These are phyloP conservation scores for Corrigiola litoralis DNA, from an alignment of 179 eudicot genomes.

Conservation along the genomic window DNA sequence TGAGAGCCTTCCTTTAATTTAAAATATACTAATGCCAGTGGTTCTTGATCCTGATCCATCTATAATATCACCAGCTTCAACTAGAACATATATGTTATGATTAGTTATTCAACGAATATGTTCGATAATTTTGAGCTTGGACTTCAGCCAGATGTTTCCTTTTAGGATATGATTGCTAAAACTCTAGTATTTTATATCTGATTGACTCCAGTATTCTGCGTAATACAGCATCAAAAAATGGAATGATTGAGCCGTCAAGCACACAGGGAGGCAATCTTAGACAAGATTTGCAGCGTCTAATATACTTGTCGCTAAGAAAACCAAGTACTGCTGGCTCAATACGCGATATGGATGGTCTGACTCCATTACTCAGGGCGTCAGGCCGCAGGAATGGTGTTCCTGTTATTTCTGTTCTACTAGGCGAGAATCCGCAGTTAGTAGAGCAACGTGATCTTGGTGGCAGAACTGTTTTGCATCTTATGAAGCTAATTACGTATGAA, in stretches of 20 bases:
- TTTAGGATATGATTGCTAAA: not conserved
- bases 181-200: no score
- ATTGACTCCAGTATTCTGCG: no score
- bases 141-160: not conserved
- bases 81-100: no score
- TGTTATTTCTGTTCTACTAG: not conserved
- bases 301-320: not conserved
- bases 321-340: not conserved
- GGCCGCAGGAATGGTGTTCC: not conserved
- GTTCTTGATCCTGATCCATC: no score
- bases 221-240: not conserved
- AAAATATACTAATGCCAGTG: no score
- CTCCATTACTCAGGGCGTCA: constrained; percentile 10
- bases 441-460: constrained; percentile 11
- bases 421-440: not conserved
- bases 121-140: not conserved
- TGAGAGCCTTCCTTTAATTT: no score
- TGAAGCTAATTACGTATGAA: not conserved
- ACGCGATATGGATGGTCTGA: not conserved
- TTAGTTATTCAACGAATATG: not conserved
- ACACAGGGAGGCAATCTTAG: not conserved
- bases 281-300: not conserved
- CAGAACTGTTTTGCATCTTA: constrained; percentile 5
- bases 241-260: not conserved
- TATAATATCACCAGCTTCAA: no score